Percentiles rank a stretch among this genome's conserved stretches.
phyloP scores from a whole-genome alignment of 2,329 filamentous ascomycete genomes.

The Aspergillus novofumigatus region DNA sequence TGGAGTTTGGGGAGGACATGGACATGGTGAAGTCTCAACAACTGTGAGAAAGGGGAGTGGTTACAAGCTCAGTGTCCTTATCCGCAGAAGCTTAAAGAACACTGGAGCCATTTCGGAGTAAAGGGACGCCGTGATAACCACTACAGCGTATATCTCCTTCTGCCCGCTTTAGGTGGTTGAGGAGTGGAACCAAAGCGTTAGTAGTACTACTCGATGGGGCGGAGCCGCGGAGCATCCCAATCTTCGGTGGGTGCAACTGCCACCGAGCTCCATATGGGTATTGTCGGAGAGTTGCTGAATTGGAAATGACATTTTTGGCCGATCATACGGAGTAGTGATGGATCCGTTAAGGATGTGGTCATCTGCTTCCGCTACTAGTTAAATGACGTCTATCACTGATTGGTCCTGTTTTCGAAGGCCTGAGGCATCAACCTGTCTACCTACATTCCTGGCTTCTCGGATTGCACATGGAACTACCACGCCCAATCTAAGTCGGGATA shows the following conservation, averaged over 20 bases:
- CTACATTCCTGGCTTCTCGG: too few species aligned
- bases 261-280: not conserved
- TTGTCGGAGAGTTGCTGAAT: not conserved
- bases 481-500: too few species aligned
- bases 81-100: not conserved
- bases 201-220: not conserved
- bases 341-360: not conserved
- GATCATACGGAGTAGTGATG: not conserved
- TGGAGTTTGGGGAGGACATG: conserved; percentile 31
- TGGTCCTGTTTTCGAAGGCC: not conserved
- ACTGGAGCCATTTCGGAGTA: conserved; percentile 14
- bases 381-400: not conserved
- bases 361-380: not conserved
- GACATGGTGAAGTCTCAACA: conserved; percentile 25
- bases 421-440: not conserved
- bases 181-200: conserved; percentile 1
- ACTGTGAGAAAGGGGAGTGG: conserved; percentile 6
- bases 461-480: too few species aligned
- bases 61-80: conserved; percentile 5
- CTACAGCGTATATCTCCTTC: conserved; percentile 46
- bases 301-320: not conserved
- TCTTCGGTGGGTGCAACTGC: not conserved
- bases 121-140: conserved; percentile 37
- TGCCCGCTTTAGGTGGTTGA: conserved; percentile 27
- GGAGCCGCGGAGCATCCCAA: not conserved